Evolutionary conservation across 768 basidiomycete species (phyloP).

Genomic region (Gloeostereum incarnatum): DNA sequence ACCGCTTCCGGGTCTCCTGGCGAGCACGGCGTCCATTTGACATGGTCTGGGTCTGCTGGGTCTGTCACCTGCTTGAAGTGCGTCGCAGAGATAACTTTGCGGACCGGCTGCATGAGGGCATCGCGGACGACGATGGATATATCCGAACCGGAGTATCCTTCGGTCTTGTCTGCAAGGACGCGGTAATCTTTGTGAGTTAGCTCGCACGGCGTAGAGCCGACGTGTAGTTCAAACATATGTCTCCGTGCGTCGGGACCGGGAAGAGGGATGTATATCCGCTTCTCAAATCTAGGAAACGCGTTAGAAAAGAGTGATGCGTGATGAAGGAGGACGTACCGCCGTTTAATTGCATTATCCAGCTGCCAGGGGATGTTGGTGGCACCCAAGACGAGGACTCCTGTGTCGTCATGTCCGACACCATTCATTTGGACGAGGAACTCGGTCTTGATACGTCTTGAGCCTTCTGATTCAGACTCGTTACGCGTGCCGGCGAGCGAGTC

Average conservation of each 20-base stretch:
- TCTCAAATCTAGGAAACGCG: conserved; percentile 64
- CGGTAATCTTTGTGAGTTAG: conserved; percentile 74
- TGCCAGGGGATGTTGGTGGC: conserved; percentile 99
- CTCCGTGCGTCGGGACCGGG: conserved; percentile 87
- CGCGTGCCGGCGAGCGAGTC: conserved; percentile 93
- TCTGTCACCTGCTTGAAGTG: conserved; percentile 72
- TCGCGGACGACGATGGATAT: conserved; percentile 92
- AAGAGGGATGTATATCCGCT: conserved; percentile 96
- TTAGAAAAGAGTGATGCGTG: neutral
- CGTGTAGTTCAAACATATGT: conserved; percentile 95
- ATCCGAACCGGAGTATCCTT: conserved; percentile 94
- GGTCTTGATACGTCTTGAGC: conserved; percentile 94
- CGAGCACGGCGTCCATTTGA: conserved; percentile 92
- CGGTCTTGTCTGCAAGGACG: conserved; percentile 74
- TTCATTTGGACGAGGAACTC: conserved; percentile 99
- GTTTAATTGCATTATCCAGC: conserved; percentile 94
- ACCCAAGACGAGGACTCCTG: conserved; percentile 90
- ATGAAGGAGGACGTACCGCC: conserved; percentile 44
- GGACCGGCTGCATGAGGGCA: conserved; percentile 96
- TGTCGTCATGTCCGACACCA: conserved; percentile 96
- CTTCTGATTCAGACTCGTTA: conserved; percentile 96
- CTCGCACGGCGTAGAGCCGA: conserved; percentile 87
- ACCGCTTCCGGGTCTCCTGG: conserved; percentile 81
- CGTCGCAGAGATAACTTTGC: conserved; percentile 91
- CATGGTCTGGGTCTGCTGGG: conserved; percentile 12